Evolutionary conservation across 495 filamentous ascomycete genomes (phyloP).

Genomic region (Penicillium dipodomyicola): DNA sequence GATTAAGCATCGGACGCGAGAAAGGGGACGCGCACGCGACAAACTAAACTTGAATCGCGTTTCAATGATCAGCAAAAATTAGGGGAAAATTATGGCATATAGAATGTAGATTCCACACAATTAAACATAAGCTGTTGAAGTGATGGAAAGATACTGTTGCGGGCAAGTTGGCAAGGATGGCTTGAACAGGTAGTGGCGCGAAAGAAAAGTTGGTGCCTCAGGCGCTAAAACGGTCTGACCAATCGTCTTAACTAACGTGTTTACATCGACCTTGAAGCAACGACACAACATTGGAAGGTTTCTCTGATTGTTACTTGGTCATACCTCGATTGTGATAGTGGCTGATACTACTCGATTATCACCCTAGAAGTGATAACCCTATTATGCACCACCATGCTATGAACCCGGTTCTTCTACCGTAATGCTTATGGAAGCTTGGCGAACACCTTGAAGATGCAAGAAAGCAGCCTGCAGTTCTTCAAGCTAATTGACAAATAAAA

Average conservation of each 20-base stretch:
- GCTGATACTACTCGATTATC: neutral
- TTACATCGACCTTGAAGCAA: constrained; percentile 4
- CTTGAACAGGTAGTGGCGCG: constrained; percentile 9
- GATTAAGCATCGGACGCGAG: constrained; percentile 14
- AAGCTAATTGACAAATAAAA: neutral
- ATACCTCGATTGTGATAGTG: neutral
- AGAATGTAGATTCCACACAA: neutral
- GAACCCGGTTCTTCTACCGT: constrained; percentile 15
- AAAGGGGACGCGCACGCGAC: constrained; percentile 5
- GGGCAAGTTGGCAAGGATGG: constrained; percentile 2
- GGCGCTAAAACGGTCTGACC: neutral
- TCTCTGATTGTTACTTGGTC: neutral
- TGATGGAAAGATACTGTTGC: constrained; percentile 2
- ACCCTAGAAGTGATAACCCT: neutral
- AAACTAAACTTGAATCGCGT: neutral
- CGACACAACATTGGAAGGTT: neutral
- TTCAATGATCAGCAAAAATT: neutral
- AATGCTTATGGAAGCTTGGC: constrained; percentile 9
- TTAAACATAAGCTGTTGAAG: neutral
- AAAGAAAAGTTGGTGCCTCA: constrained; percentile 4
- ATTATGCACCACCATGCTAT: neutral
- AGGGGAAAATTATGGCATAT: neutral
- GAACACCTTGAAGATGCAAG: neutral
- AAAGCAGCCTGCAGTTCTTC: neutral
- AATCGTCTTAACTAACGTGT: constrained; percentile 6